phyloP scores from a whole-genome alignment of 73 alveolate genomes.

The Paramecium sexaurelia region DNA sequence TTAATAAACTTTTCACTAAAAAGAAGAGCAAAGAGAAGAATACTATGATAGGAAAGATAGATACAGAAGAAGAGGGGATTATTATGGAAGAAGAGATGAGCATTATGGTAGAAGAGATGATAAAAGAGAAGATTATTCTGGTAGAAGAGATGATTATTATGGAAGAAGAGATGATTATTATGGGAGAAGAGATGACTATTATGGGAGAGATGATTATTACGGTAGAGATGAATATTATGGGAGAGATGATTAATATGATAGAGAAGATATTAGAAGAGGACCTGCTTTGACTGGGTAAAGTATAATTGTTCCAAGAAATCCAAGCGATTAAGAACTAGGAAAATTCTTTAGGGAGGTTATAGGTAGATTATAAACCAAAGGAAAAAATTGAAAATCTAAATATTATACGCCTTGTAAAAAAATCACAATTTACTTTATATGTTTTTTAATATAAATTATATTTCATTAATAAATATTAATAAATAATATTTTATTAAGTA shows the following conservation, averaged over 20 bases:
- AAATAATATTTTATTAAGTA: not conserved
- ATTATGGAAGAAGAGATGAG: not conserved
- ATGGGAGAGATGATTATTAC: not conserved
- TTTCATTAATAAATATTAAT: not conserved
- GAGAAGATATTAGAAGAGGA: conserved; percentile 10
- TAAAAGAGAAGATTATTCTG: not conserved
- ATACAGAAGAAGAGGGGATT: not conserved
- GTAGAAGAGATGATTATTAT: not conserved
- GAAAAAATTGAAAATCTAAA: not conserved
- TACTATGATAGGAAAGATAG: not conserved
- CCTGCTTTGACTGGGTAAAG: conserved; percentile 47
- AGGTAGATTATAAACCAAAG: not conserved
- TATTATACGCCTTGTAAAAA: not conserved
- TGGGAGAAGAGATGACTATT: not conserved
- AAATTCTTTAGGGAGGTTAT: conserved; percentile 48
- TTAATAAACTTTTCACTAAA: not conserved
- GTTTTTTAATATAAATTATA: not conserved
- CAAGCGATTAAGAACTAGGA: conserved; percentile 30
- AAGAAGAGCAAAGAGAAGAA: not conserved
- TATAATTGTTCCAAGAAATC: conserved; percentile 11
- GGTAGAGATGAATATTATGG: conserved; percentile 31
- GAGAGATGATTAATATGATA: not conserved
- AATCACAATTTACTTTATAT: not conserved
- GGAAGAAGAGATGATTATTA: not conserved
- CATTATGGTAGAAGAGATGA: not conserved